These are phyloP conservation scores for Xylariales sp. DNA, from an alignment of 2,329 filamentous ascomycete species.

Conservation along the genomic window DNA sequence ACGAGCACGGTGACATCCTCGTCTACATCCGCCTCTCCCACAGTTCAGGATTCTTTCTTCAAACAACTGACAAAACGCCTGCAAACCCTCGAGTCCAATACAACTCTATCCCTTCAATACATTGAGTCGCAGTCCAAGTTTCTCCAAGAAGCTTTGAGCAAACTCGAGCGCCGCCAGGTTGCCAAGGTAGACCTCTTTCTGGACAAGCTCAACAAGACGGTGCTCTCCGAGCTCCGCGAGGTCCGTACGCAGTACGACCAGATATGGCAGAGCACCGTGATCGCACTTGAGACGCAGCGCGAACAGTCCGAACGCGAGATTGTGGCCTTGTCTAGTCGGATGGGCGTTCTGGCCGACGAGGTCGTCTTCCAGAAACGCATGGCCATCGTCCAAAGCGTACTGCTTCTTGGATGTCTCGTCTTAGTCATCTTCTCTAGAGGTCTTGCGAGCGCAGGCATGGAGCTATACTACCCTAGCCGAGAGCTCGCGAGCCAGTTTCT, in stretches of 20 bases:
- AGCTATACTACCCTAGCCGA: slow-evolving; percentile 26
- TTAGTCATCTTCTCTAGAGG: slow-evolving; percentile 76
- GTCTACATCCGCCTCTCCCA: slow-evolving; percentile 58
- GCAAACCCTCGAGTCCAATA: slow-evolving; percentile 85
- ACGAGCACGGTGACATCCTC: slow-evolving; percentile 35
- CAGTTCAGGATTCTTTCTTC: slow-evolving; percentile 96
- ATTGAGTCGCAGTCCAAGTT: slow-evolving; percentile 94
- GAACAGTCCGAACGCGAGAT: slow-evolving; percentile 81
- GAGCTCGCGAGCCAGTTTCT: too few species aligned
- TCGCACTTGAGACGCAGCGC: slow-evolving; percentile 83
- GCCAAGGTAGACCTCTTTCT: slow-evolving; percentile 79
- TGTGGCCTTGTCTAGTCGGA: slow-evolving; percentile 70
- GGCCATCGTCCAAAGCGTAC: slow-evolving; percentile 83
- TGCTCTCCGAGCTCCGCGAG: slow-evolving; percentile 72
- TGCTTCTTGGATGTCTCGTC: slow-evolving; percentile 80
- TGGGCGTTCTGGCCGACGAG: slow-evolving; percentile 91
- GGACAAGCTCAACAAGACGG: slow-evolving; percentile 79
- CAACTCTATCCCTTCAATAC: slow-evolving; percentile 87
- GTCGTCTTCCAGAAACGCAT: slow-evolving; percentile 83
- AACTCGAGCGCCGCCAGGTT: slow-evolving; percentile 82
- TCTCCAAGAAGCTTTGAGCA: slow-evolving; percentile 78
- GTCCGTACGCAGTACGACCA: slow-evolving; percentile 89
- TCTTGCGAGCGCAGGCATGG: slow-evolving; percentile 27
- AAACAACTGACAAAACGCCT: slow-evolving; percentile 93
- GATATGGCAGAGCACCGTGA: slow-evolving; percentile 91